These are phyloP conservation scores for Passiflora organensis DNA, from an alignment of 345 rosid genomes.

Conservation along the genomic window DNA sequence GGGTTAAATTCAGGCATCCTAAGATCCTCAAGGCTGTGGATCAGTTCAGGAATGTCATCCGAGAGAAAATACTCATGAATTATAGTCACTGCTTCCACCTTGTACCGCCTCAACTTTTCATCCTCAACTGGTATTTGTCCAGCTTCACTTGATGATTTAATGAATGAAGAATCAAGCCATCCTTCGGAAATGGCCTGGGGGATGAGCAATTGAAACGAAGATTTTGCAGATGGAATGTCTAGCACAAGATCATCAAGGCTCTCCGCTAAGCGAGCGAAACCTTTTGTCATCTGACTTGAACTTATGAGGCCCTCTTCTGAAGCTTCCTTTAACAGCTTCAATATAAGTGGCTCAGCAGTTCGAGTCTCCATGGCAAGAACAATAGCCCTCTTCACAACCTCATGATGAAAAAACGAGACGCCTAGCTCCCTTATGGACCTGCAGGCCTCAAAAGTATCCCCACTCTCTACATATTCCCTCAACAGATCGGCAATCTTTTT, in stretches of 20 bases:
- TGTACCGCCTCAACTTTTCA: slow-evolving; percentile 52
- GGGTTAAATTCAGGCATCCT: slow-evolving; percentile 71
- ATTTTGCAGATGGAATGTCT: slow-evolving; percentile 81
- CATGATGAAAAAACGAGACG: slow-evolving; percentile 91
- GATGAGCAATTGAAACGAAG: slow-evolving; percentile 51
- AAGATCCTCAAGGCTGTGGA: slow-evolving; percentile 80
- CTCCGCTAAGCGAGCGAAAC: slow-evolving; percentile 76
- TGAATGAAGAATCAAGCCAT: slow-evolving; percentile 76
- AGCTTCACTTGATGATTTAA: slow-evolving; percentile 35
- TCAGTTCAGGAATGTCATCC: slow-evolving; percentile 95
- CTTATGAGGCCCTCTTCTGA: slow-evolving; percentile 93
- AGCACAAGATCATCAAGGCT: slow-evolving; percentile 95
- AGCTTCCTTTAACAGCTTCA: slow-evolving; percentile 80
- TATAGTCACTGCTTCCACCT: slow-evolving; percentile 69
- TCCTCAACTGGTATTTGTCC: slow-evolving; percentile 40
- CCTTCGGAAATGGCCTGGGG: slow-evolving; percentile 77
- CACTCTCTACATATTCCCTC: slow-evolving; percentile 79
- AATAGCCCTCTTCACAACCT: slow-evolving; percentile 96
- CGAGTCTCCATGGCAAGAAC: slow-evolving; percentile 79
- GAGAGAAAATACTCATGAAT: slow-evolving; percentile 96
- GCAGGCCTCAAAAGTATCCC: slow-evolving; percentile 92
- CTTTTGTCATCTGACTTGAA: slow-evolving; percentile 92
- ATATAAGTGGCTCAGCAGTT: slow-evolving; percentile 54
- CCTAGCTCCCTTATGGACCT: slow-evolving; percentile 90
- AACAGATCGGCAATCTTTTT: slow-evolving; percentile 73